Evolutionary conservation across 441 rosid genomes (phyloP).

Genomic region (Pelargonium citronellum): DNA sequence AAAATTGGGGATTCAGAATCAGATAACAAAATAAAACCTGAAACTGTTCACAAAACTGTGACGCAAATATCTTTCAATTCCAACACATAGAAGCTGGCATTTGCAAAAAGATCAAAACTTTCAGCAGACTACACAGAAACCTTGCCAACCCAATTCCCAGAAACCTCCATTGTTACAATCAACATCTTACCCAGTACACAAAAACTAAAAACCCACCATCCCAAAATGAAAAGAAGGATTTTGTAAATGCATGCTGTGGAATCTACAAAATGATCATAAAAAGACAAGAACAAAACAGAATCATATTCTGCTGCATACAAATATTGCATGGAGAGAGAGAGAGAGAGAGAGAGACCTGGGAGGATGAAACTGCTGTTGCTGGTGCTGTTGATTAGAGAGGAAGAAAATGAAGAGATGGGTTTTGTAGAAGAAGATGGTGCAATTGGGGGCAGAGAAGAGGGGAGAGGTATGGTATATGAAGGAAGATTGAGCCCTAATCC

Average conservation of each 20-base stretch:
- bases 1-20: not conserved
- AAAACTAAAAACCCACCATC: not conserved
- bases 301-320: not conserved
- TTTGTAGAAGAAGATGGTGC: not conserved
- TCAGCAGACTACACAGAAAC: not conserved
- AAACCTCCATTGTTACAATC: not conserved
- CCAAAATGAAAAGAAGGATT: too few species aligned
- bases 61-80: not conserved
- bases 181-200: not conserved
- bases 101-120: conserved; percentile 2
- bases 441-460: not conserved
- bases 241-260: not conserved
- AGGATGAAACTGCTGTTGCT: conserved; percentile 1
- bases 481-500: not conserved
- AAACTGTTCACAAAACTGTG: not conserved
- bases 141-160: not conserved
- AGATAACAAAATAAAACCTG: too few species aligned
- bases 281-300: not conserved
- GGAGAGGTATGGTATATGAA: not conserved
- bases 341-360: not conserved
- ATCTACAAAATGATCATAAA: not conserved
- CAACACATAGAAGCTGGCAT: not conserved
- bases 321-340: not conserved
- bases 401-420: not conserved
- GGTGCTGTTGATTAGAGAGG: conserved; percentile 3